These are phyloP conservation scores for Graphiopsis chlorocephala DNA, from an alignment of 2,329 filamentous ascomycete genomes.

Conservation along the genomic window DNA sequence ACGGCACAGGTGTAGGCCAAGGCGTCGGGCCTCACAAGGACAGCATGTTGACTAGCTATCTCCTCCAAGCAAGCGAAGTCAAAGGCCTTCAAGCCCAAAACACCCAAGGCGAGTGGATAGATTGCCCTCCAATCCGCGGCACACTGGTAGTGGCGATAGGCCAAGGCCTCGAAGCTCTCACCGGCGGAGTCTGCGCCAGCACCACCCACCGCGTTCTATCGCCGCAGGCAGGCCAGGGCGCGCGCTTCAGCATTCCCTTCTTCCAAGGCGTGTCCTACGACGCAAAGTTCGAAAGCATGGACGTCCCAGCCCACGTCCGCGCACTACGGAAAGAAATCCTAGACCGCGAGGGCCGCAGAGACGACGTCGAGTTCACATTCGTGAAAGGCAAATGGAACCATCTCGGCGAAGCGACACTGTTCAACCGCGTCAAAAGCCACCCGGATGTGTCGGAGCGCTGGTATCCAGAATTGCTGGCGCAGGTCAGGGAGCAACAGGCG, in stretches of 20 bases:
- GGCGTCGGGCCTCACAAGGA: conserved; percentile 79
- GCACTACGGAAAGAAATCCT: conserved; percentile 61
- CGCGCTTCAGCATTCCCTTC: conserved; percentile 79
- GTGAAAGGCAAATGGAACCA: conserved; percentile 64
- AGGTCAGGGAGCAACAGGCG: conserved; percentile 30
- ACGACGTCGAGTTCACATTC: conserved; percentile 87
- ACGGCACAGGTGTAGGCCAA: conserved; percentile 55
- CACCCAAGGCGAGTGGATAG: conserved; percentile 72
- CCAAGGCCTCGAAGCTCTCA: conserved; percentile 81
- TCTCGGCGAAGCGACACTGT: conserved; percentile 77
- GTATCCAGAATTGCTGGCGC: conserved; percentile 46
- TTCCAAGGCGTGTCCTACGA: conserved; percentile 84
- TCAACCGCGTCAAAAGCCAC: conserved; percentile 83
- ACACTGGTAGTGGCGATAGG: conserved; percentile 86
- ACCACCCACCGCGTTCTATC: conserved; percentile 84
- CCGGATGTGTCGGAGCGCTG: conserved; percentile 81
- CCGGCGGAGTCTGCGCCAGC: conserved; percentile 73
- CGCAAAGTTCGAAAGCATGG: conserved; percentile 75
- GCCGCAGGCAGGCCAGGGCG: conserved; percentile 65
- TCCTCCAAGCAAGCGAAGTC: conserved; percentile 77
- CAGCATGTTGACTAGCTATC: conserved; percentile 76
- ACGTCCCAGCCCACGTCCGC: conserved; percentile 61
- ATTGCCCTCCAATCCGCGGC: conserved; percentile 70
- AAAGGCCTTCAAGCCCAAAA: conserved; percentile 81
- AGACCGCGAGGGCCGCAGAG: conserved; percentile 53